These are phyloP conservation scores for Arxiozyma heterogenica DNA, from an alignment of 1,139 yeast genomes.

Conservation along the genomic window DNA sequence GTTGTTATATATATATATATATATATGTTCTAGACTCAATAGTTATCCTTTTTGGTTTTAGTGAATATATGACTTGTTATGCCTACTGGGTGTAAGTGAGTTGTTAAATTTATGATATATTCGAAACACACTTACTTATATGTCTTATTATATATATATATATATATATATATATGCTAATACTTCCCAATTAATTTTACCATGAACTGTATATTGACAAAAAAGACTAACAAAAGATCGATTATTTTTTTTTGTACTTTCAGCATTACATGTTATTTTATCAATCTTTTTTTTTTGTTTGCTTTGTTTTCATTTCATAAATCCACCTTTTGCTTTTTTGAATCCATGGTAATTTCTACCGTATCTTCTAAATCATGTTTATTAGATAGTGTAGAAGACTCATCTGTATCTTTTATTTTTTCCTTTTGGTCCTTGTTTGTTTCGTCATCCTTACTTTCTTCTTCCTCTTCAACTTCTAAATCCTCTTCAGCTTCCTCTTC, in stretches of 20 bases:
- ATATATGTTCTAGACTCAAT: not conserved
- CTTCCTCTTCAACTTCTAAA: conserved; percentile 12
- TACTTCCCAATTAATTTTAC: too few relatives aligned
- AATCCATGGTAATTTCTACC: not conserved
- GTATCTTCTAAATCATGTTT: not conserved
- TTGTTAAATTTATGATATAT: too few relatives aligned
- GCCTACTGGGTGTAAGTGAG: not conserved
- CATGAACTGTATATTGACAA: too few relatives aligned
- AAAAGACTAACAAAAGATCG: not conserved
- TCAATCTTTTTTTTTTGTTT: too few relatives aligned
- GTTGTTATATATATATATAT: too few relatives aligned
- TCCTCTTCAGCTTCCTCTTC: conserved; percentile 11
- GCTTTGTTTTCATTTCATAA: not conserved
- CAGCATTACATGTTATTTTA: too few relatives aligned
- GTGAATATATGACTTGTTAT: not conserved
- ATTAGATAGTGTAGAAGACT: not conserved
- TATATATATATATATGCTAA: too few relatives aligned
- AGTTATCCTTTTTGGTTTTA: too few relatives aligned
- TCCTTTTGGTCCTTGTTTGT: conserved; percentile 6
- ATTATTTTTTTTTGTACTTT: too few relatives aligned
- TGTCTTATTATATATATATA: too few relatives aligned
- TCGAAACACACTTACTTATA: not conserved
- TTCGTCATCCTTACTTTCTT: conserved; percentile 5
- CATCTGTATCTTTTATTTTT: not conserved
- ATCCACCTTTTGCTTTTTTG: not conserved